Evolutionary conservation across 2,329 filamentous ascomycete species (phyloP), one percentile per base, ranked within the genome.

Genomic region (Lasiodiplodia sp.): DNA sequence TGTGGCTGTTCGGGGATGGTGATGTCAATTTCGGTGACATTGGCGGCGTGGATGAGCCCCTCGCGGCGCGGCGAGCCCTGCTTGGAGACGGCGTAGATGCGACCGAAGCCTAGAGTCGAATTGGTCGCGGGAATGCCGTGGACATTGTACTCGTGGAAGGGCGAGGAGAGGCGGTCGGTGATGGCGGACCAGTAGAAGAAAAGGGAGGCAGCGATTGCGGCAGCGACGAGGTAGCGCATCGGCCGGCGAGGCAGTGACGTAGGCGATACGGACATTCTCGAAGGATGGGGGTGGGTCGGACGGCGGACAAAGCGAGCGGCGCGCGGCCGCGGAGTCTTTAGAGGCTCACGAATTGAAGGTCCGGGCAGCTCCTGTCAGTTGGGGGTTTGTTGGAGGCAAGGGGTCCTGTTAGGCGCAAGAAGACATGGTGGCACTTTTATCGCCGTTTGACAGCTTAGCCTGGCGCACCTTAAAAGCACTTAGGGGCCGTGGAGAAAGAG

Each of bases 1-100:
- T 72, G 66, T 28, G 81, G 81, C 70, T 83, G 81, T 14, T 71
- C 52, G 3, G 81, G 81, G 51, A 83, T 81, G 60, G 77, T 81
- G 68, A 83, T 75, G 66, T 82, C 76, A 64, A 83, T 73, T 47
- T 79, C 76, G 69, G 81, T 82, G 51, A 82, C 77, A 66, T 82
- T 82, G 66, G 80, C 78, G 53, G 79, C 79, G 60, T 82, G 77
- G 34, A 82, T 69, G 34, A 83, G 77, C 47, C 78, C 72, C 49
- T 79, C 75, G 49, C 80, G 78, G n/a, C 81, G 78, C 8, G 77
- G 72, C 11, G 81, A 83, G 52, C 72, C 76, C 1, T 77, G 72
- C 62, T 78, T 78, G 21, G 81, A 83, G 38, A 83, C 81, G 51
- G 78, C 81, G 23, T 80, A 72, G 44, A 83, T 74, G 28, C 79